These are phyloP conservation scores for Sporothrix variecibatus DNA, from an alignment of 2,329 filamentous ascomycete species.

Conservation along the genomic window DNA sequence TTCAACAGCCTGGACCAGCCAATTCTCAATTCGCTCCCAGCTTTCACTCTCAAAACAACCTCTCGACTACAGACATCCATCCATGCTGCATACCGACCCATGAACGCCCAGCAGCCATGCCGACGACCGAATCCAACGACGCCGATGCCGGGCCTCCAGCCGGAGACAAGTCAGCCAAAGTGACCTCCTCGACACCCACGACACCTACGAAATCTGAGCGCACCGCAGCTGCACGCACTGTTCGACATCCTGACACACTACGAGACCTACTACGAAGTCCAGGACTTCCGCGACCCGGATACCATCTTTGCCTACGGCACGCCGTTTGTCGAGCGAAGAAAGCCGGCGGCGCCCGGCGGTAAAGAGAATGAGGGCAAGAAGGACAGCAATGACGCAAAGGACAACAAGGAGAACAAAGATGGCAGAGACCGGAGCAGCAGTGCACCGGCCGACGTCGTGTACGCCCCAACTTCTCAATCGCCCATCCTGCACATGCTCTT, in stretches of 20 bases:
- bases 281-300: constrained; percentile 66
- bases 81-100: background rate
- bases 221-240: constrained; percentile 53
- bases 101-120: background rate
- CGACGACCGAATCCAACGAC: background rate
- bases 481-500: constrained; percentile 71
- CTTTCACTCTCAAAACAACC: too few species aligned
- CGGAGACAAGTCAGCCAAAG: background rate
- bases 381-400: background rate
- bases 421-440: background rate
- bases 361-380: background rate
- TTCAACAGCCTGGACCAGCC: background rate
- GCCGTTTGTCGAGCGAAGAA: constrained; percentile 55
- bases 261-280: constrained; percentile 67
- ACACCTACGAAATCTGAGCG: constrained; percentile 27
- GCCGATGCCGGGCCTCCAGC: background rate
- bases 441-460: constrained; percentile 19
- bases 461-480: constrained; percentile 48
- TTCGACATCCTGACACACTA: constrained; percentile 62
- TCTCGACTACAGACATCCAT: background rate
- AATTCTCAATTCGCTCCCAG: background rate
- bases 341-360: background rate
- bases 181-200: background rate
- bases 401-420: background rate
- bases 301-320: constrained; percentile 69